Conservation (phyloP, 495 filamentous ascomycete species). For the Pyrenula aspistea region DNA sequence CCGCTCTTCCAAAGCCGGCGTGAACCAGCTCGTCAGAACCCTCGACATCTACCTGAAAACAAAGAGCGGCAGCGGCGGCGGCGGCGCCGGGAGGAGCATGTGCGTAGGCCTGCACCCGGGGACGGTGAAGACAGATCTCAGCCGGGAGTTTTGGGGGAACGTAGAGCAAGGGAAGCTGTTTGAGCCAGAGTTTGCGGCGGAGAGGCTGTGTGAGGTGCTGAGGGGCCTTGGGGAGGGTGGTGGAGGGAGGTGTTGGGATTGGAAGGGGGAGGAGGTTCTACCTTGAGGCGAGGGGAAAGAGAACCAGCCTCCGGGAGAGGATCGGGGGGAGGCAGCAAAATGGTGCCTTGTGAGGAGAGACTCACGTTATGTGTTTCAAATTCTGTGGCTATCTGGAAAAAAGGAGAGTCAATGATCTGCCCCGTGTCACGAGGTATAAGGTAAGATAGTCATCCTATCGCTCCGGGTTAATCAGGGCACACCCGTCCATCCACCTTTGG, state of each 20-base stretch:
- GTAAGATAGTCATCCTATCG: too few species aligned
- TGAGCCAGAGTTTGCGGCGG: slow-evolving; percentile 46
- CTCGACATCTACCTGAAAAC: slow-evolving; percentile 56
- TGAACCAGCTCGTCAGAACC: slow-evolving; percentile 57
- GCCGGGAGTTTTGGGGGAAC: slow-evolving; percentile 55
- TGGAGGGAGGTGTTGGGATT: slow-evolving; percentile 67
- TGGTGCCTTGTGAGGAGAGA: too few species aligned
- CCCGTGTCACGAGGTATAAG: too few species aligned
- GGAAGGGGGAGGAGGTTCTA: slow-evolving; percentile 56
- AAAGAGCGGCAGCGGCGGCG: slow-evolving; percentile 34
- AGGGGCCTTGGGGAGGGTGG: slow-evolving; percentile 29
- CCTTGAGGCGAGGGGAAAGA: too few species aligned
- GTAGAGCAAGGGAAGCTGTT: slow-evolving; percentile 50
- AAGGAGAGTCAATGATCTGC: too few species aligned
- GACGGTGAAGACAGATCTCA: slow-evolving; percentile 67
- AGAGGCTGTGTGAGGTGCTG: slow-evolving; percentile 44
- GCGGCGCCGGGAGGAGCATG: slow-evolving; percentile 44
- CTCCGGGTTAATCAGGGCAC: too few species aligned
- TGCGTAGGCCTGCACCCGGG: slow-evolving; percentile 69
- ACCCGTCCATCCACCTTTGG: too few species aligned
- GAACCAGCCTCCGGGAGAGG: too few species aligned
- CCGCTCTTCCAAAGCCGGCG: slow-evolving; percentile 57
- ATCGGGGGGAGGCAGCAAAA: too few species aligned
- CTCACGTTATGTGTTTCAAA: too few species aligned
- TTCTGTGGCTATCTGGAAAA: too few species aligned